Base-by-base conservation (phyloP, 116 monocot genomes). In the Papilionanthe hybrid region DNA sequence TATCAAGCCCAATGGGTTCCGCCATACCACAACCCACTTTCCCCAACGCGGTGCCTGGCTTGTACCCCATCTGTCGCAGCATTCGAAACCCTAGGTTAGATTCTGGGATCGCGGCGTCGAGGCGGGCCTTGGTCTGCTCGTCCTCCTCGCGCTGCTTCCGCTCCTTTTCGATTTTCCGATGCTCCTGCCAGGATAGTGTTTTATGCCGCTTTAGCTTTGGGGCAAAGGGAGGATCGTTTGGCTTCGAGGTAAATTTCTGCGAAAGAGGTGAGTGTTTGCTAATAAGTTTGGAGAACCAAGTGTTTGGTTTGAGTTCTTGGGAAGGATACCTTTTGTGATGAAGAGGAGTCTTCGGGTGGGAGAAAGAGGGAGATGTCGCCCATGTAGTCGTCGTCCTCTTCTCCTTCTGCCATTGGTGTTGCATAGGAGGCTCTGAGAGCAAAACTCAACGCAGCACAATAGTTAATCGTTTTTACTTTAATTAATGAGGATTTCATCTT, bases 341-440 rank as follows among this genome's bases (percentile, higher is more conserved):
- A 25, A 28, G 86, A 9, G 68, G 29, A 12, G 74, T 57, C 49
- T 19, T 79, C 77, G n/a, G 86, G 74, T 6, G 85, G 85, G 37
- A 87, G 81, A 78, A 89, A 87, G 75, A 84, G 72, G 65, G 90
- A 90, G 72, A 90, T 81, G 56, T 90, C 90, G 28, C 85, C 90
- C 90, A 90, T 90, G 79, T 90, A 90, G 77, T 90, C 90, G 23
- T 85, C 90, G 3, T 79, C 89, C 13, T 72, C 83, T 30, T 76
- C 79, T 79, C 10, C 50, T 0, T 79, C 85, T 71, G 82, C 82
- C 86, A 86, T 86, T 76, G 58, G 27, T 23, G 77, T 56, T 23
- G 67, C 12, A 18, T 4, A 5, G 69, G 32, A 18, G 37, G 69
- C 37, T 69, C 32, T 69, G 32, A 25, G 5, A 32, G 13, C 17